Base-by-base conservation (phyloP, 176 grass and related monocot genomes). In the Triticum dicoccoides region DNA sequence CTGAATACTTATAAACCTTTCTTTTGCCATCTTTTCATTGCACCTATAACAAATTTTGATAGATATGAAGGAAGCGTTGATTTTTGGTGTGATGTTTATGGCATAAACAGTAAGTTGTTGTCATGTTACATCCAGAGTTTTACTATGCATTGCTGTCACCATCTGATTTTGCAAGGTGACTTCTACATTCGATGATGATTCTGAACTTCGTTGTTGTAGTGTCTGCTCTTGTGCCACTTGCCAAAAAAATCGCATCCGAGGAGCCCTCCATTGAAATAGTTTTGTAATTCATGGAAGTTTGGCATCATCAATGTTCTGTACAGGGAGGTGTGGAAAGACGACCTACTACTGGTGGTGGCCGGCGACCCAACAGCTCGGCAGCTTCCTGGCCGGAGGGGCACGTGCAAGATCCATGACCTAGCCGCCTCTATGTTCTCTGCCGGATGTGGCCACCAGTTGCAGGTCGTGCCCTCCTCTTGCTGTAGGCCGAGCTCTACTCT, bases 31-130 rank as follows among this genome's bases (percentile, higher is more conserved):
- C 88, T 97, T 72, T 95, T 95, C 87, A 90, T 97, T 89, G 95
- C 95, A 5, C 95, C 95, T 24, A 65, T 97, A 75, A 97, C 95
- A 89, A 91, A 97, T 91, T 79, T 79, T 59, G 90, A 93, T 73
- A 94, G 92, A 85, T 97, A 97, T 73, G 84, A 92, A 76, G 84
- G 86, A 18, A 90, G 82, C 24, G 88, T 97, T 65, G 92, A 95
- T 80, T 97, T 97, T 83, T 97, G 95, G 95, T 78, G 69, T 82
- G 74, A 97, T 90, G 95, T 97, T 23, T 95, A 97, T 91, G 95
- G 92, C 35, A 95, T 97, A 77, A 79, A 97, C 82, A 97, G 95
- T 97, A 91, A 93, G 95, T 79, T 64, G 14, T 49, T 77, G 41
- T 20, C 32, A 14, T 61, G 58, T 32, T 27, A 32, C 29, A 75